Conservation (phyloP, 2,329 filamentous ascomycete genomes). For the Herpotrichia juniperi region DNA sequence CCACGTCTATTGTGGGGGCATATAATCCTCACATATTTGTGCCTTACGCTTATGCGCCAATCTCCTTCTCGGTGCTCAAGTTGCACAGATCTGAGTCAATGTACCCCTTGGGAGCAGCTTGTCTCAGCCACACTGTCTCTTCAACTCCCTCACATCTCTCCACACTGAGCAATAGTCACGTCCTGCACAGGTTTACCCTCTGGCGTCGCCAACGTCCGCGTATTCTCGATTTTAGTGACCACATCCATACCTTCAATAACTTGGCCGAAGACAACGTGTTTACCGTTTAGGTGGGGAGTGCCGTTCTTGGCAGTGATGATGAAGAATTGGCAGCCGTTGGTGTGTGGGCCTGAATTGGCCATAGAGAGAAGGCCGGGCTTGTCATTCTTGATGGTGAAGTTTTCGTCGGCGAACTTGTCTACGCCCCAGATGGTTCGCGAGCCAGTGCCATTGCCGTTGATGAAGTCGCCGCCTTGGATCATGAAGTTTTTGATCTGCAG, state of each 20-base stretch:
- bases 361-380: constrained; percentile 83
- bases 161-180: constrained; percentile 83
- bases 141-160: constrained; percentile 74
- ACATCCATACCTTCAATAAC: constrained; percentile 91
- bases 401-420: constrained; percentile 87
- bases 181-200: constrained; percentile 86
- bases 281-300: constrained; percentile 86
- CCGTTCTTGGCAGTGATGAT: constrained; percentile 77
- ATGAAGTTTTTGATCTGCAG: constrained; percentile 92
- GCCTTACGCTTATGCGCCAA: not conserved
- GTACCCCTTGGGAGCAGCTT: not conserved
- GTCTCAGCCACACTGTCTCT: constrained; percentile 1
- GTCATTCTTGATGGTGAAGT: constrained; percentile 81
- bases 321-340: constrained; percentile 97
- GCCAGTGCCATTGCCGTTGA: constrained; percentile 91
- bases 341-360: constrained; percentile 92
- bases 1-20: too few species aligned
- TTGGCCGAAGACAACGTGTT: constrained; percentile 94
- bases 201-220: constrained; percentile 66
- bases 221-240: constrained; percentile 89
- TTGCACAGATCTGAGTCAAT: constrained; percentile 8
- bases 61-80: not conserved
- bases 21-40: too few species aligned
- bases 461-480: constrained; percentile 96
- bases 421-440: constrained; percentile 87